Evolutionary conservation across 169 alveolate species (phyloP), one percentile per base, ranked within the genome.

Genomic region (Eimeria nieschulzi): DNA sequence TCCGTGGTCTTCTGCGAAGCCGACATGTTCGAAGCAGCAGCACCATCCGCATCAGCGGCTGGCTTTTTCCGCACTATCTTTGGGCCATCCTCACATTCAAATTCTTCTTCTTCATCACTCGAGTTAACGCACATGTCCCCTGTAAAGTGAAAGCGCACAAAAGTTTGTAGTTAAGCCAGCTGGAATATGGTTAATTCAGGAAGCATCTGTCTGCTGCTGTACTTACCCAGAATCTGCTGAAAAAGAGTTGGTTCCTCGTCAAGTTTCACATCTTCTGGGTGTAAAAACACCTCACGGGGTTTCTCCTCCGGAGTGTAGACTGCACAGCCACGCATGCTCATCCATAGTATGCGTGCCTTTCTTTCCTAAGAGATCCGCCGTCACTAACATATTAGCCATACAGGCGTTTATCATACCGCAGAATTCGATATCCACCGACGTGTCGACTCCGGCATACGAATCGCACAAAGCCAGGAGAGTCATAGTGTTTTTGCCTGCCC

Each of bases 171-270:
- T 15, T 13, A n/a, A 68, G 66, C n/a, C 9, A 19, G 25, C 33
- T 17, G 12, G 61, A 7, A 59, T 59, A 59, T 59, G 68, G 23
- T 15, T 59, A 59, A 59, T 1, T 59, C 23, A 15, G 21, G 21
- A 26, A 59, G n/a, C 61, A 26, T 2, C 19, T 68, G 88, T 15
- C 33, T 3, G n/a, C 76, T 13, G 21, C 25, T 66, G 53, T 19
- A 12, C 80, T 66, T 51, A 90, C 94, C 94, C 54, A 92, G 85
- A 90, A 92, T 92, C 92, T 92, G 94, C 79, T 92, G 94, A 85
- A 92, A 84, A 59, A 92, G 93, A 21, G 92, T 84, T 26, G 94
- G 92, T 61, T 84, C 92, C 61, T 75, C 91, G 26, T 92, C 94
- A 46, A 92, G 83, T 70, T 61, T 79, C 19, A 87, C 85, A 51